A percentile compares a stretch with the other conserved stretches of the same genome.
Evolutionary conservation across 129 eudicot genomes (phyloP).

Genomic region (Arctium lappa): DNA sequence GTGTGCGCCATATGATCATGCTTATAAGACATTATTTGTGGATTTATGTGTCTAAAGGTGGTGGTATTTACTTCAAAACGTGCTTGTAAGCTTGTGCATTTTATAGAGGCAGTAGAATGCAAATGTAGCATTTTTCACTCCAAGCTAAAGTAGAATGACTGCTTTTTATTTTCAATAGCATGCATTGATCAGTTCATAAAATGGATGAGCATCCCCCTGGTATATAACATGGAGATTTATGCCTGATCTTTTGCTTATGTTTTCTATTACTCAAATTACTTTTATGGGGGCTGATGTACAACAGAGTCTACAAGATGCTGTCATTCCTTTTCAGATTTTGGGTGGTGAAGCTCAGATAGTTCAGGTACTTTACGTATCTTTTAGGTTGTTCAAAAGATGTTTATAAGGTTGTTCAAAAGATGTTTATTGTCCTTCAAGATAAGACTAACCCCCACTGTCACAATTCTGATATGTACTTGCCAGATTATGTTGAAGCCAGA

Average conservation of each 20-base stretch:
- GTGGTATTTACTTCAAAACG: no score
- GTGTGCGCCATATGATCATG: no score
- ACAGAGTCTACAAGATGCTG: constrained; percentile 88
- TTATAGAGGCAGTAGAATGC: no score
- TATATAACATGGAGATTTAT: background rate
- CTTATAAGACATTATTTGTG: no score
- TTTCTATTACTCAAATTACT: no score
- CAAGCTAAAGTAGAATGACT: background rate
- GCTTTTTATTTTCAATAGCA: background rate
- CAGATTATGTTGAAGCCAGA: constrained; percentile 97
- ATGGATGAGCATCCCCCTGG: background rate
- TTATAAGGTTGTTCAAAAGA: background rate
- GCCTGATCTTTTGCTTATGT: background rate
- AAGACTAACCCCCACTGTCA: background rate
- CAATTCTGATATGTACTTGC: background rate
- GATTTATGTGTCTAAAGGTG: background rate
- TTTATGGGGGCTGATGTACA: background rate
- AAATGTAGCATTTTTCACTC: background rate
- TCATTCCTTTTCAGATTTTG: constrained; percentile 88
- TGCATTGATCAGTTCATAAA: background rate
- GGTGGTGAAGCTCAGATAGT: constrained; percentile 99
- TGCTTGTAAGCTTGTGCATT: background rate
- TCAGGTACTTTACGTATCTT: constrained; percentile 51
- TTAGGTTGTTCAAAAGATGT: background rate
- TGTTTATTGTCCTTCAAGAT: background rate